Evolutionary conservation across 192 early-diverging fungal genomes (phyloP), one percentile per base, ranked within the genome.

Genomic region (Mortierella alpina): DNA sequence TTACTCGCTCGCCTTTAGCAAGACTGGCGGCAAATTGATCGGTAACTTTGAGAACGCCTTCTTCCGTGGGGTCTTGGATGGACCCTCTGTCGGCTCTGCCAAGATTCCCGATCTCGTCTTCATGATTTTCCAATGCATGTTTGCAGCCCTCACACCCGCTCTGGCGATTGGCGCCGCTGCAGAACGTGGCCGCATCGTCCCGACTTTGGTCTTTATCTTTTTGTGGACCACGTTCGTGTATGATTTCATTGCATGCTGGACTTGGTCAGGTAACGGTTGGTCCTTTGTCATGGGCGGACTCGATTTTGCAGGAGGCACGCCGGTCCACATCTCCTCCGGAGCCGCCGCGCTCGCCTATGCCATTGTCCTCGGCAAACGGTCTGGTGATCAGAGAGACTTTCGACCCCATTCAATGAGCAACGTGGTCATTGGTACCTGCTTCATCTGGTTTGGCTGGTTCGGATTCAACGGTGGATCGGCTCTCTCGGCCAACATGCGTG

Each of bases 271-370:
- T 42, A 92, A 91, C 68, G 97, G 97, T 4, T 99, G 95, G 96
- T 84, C 94, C 58, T 85, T 82, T 55, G 90, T 90, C 45, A 85
- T 96, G 85, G 95, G 96, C 45, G 90, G 87, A 39, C 87, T 97
- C 23, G 96, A 99, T 85, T 99, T 95, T 69, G 96, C 98, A 15
- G 98, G 98, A 55, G 96, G 98, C 23, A 95, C 95, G n/a, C 95
- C 96, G 22, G 96, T 99, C 31, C 96, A 99, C 80, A 93, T 97
- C 22, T 86, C 91, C 2, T 96, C 95, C 39, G 98, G 98, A 20
- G 94, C 93, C 73, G 92, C 94, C 56, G 94, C 93, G 47, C 86
- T 98, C 59, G 98, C 97, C 45, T 96, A 94, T 84, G 87, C 92
- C n/a, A 63, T 96, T 44, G 88, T 96, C 11, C 68, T 97, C 40